Percentiles rank a stretch among this genome's conserved stretches.
phyloP scores from a whole-genome alignment of 2,329 filamentous ascomycete genomes.

The Aureobasidium sp. region DNA sequence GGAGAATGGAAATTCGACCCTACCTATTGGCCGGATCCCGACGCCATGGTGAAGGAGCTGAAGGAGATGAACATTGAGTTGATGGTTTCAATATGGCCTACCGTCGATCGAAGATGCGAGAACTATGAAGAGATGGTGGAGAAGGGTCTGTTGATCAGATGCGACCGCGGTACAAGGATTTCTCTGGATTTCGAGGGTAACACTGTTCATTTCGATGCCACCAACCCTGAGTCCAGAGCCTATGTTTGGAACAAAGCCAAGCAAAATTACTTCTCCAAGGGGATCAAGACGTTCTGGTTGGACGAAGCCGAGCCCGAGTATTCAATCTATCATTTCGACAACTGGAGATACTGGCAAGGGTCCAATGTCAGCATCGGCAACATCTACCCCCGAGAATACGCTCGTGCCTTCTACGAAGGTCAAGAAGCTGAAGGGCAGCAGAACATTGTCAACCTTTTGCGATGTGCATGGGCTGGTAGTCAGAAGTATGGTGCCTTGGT shows the following conservation, averaged over 20 bases:
- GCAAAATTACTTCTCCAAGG: conserved; percentile 52
- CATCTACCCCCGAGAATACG: conserved; percentile 51
- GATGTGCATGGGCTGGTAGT: conserved; percentile 49
- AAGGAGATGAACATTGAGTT: conserved; percentile 51
- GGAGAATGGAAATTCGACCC: conserved; percentile 61
- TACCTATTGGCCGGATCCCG: conserved; percentile 55
- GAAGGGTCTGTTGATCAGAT: conserved; percentile 50
- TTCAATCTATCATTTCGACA: conserved; percentile 56
- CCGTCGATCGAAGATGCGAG: conserved; percentile 49
- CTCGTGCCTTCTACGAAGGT: conserved; percentile 52
- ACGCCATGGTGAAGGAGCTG: conserved; percentile 55
- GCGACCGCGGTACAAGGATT: conserved; percentile 50
- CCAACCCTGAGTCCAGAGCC: conserved; percentile 48
- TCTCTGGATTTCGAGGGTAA: conserved; percentile 52
- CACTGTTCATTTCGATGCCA: conserved; percentile 54
- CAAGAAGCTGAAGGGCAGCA: conserved; percentile 43
- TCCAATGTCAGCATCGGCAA: conserved; percentile 50
- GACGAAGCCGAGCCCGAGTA: conserved; percentile 64
- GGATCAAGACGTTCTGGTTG: conserved; percentile 58
- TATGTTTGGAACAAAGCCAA: conserved; percentile 54
- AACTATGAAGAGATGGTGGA: conserved; percentile 56
- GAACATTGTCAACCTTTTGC: conserved; percentile 51
- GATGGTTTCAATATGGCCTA: conserved; percentile 64
- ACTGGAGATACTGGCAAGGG: conserved; percentile 52
- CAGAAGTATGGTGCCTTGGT: conserved; percentile 58